Conservation (phyloP, 768 basidiomycete species). For the Hysterangium stoloniferum region DNA sequence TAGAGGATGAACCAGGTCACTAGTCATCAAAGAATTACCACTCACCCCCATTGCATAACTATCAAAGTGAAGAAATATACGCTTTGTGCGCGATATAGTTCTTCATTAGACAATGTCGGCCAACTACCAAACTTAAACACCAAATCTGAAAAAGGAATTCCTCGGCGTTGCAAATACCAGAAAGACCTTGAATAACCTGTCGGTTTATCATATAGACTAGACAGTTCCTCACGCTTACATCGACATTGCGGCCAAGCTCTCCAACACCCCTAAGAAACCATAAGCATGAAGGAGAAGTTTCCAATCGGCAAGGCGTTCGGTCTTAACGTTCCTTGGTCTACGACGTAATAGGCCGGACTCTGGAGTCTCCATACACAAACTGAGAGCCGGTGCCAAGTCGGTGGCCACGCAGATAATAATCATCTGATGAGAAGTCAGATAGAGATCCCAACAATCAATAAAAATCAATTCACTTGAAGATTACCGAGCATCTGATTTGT, state of each 20-base stretch:
- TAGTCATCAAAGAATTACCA: not conserved
- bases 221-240: conserved; percentile 29
- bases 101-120: conserved; percentile 32
- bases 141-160: conserved; percentile 40
- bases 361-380: conserved; percentile 52
- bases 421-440: conserved; percentile 32
- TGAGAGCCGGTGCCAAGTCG: conserved; percentile 47
- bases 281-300: conserved; percentile 51
- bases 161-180: conserved; percentile 38
- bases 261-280: conserved; percentile 43
- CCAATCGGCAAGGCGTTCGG: conserved; percentile 46
- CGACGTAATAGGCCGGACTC: conserved; percentile 49
- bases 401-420: conserved; percentile 50
- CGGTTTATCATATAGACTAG: not conserved
- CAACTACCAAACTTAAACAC: conserved; percentile 40
- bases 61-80: conserved; percentile 46
- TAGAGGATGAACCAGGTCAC: not conserved
- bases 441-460: conserved; percentile 9
- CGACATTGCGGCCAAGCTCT: conserved; percentile 39
- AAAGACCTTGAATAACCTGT: conserved; percentile 25
- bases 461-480: conserved; percentile 22
- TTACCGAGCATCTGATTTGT: conserved; percentile 28
- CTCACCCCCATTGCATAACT: conserved; percentile 49
- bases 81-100: conserved; percentile 41
- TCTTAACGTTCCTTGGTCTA: conserved; percentile 48